Evolutionary conservation across 345 rosid species (phyloP), one percentile per base, ranked within the genome.

Genomic region (Salix viminalis): DNA sequence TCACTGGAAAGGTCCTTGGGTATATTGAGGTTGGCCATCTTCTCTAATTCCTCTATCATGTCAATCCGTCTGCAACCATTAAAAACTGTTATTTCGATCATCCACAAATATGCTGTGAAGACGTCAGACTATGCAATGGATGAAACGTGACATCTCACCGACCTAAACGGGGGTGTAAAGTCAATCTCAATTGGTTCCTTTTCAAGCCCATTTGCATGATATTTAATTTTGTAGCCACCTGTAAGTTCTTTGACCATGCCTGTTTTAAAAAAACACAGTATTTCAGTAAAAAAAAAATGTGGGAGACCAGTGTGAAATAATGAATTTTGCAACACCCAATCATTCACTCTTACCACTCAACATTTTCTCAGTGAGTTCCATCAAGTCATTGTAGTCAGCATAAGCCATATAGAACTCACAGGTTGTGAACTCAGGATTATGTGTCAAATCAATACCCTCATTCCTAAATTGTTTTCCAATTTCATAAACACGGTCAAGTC

Each of bases 341-440:
- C 15, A 62, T 69, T 58, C 58, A 73, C 24, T 14, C 78, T 74
- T 79, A 88, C 99, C 99, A 75, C 99, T 94, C 82, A 96, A 62
- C 95, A 96, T 84, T 66, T 81, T 70, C 87, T 96, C 99, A 18
- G 97, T 96, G 68, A 96, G 91, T 52, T 82, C 83, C 98, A 96
- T 96, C 85, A 96, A 66, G 80, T 96, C 99, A 60, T 96, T 85
- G 85, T 96, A 96, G 84, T 94, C 99, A 0, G 97, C 98, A 66
- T 72, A 96, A n/a, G 98, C 99, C 99, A 94, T 94, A 76, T 96
- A 96, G 84, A 96, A 96, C 85, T 96, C 99, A 71, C 97, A 96
- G 71, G 98, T 94, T 68, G 99, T 94, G 84, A 94, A 96, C 85
- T 96, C 98, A 16, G 99, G 98, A 80, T 96, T 96, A 79, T 96